Evolutionary conservation across 2,329 filamentous ascomycete species (phyloP), one percentile per base, ranked within the genome.

Genomic region (Domatiomyces globalis): DNA sequence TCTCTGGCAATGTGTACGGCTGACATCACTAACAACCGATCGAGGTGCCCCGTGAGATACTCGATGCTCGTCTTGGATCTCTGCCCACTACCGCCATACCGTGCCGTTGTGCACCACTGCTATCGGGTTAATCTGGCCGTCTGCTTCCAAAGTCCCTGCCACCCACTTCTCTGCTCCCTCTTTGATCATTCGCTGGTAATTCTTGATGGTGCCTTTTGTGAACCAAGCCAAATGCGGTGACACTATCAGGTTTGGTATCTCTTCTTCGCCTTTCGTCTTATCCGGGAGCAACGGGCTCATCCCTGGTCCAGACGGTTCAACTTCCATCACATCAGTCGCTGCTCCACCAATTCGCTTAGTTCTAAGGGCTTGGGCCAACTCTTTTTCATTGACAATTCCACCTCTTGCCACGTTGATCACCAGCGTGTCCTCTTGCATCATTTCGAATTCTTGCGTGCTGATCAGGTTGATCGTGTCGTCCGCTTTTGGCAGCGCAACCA

Each of bases 201-300:
- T 76, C 45, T 67, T 63, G 52, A 73, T 64, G 4, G 73, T 77
- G 56, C 64, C 68, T 46, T 69, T 66, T 1, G 73, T 69, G 56
- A 70, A 72, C 75, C 75, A 79, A 1, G 76, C 75, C 42, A 77
- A 54, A 63, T 79, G 76, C 17, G 75, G 74, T 46, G 67, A 54
- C 4, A 76, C 57, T 0, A 75, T 69, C 53, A 79, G 61, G 53
- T 77, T 76, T 10, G 76, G 67, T 18, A 69, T 66, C 48, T 67
- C 64, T 2, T 65, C 64, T 17, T 72, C 71, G 5, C 54, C 52
- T n/a, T 56, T 56, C 5, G 49, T 44, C 18, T 52, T 7, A n/a
- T 70, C 64, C 5, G 64, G 59, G 20, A 76, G 58, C 45, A 77
- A 61, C 0, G 69, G 67, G 5, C 67, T 70, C 19, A 68, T 71